Evolutionary conservation across 176 grass and related monocot species (phyloP).

Genomic region (Triticum monococcum): DNA sequence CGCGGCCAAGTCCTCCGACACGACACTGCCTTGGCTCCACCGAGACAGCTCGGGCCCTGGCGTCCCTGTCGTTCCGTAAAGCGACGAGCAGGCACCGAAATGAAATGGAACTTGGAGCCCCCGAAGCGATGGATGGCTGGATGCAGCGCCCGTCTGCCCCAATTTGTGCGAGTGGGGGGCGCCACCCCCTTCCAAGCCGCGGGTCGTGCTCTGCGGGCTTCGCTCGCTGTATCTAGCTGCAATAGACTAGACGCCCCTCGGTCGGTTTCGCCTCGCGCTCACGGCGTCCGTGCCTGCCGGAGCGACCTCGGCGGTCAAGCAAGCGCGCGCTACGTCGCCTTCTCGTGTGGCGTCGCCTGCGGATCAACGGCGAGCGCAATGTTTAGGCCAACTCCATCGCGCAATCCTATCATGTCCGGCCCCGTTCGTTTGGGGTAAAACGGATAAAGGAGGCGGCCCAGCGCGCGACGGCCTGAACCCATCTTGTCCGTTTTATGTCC

Average conservation of each 20-base stretch:
- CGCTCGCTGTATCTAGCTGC: not conserved
- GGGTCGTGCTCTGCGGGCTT: not conserved
- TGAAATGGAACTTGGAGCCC: not conserved
- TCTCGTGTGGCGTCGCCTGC: not conserved
- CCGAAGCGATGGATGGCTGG: not conserved
- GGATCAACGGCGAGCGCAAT: slow-evolving; percentile 22
- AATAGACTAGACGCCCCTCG: not conserved
- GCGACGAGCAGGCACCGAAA: not conserved
- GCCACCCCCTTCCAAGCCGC: not conserved
- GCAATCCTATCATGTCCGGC: too few species aligned
- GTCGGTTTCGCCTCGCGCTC: not conserved
- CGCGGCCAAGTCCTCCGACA: not conserved
- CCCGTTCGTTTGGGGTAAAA: too few species aligned
- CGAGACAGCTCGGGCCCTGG: not conserved
- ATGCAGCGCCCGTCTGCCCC: not conserved
- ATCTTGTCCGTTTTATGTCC: too few species aligned
- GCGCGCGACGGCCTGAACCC: too few species aligned
- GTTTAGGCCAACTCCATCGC: too few species aligned
- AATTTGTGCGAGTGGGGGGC: not conserved
- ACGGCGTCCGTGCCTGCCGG: not conserved
- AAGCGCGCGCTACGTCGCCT: not conserved
- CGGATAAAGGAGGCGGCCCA: too few species aligned
- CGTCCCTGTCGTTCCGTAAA: not conserved
- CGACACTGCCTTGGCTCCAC: too few species aligned
- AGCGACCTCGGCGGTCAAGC: not conserved